These are phyloP conservation scores for Mucor circinelloides DNA, from an alignment of 371 early-diverging fungal species.

Conservation along the genomic window DNA sequence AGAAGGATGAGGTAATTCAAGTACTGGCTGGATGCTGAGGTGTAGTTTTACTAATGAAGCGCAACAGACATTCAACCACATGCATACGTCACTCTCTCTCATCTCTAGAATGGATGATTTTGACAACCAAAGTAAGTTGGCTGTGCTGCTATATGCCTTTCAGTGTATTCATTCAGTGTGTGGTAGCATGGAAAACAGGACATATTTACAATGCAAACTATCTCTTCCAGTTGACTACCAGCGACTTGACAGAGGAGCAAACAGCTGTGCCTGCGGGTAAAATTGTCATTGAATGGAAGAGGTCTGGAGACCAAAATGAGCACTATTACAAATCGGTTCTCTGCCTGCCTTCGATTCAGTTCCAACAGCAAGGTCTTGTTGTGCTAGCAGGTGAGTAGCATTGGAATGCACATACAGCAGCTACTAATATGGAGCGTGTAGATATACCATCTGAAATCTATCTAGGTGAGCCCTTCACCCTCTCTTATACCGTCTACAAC, in stretches of 20 bases:
- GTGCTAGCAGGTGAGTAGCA: conserved; percentile 41
- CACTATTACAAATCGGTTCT: conserved; percentile 31
- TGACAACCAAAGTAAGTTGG: conserved; percentile 25
- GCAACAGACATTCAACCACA: conserved; percentile 1
- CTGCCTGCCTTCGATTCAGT: conserved; percentile 32
- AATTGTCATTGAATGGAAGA: conserved; percentile 43
- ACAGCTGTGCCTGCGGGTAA: conserved; percentile 37
- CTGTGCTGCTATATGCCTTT: not conserved
- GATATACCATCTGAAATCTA: conserved; percentile 55
- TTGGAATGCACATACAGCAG: not conserved
- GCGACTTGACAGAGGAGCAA: conserved; percentile 39
- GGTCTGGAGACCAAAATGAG: conserved; percentile 30
- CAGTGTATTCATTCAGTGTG: not conserved
- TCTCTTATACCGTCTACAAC: conserved; percentile 65
- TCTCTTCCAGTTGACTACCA: conserved; percentile 35
- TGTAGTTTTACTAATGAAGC: not conserved
- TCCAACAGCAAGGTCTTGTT: conserved; percentile 30
- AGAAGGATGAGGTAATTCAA: conserved; percentile 28
- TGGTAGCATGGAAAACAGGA: conserved; percentile 39
- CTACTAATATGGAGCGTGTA: not conserved
- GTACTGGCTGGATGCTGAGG: no score
- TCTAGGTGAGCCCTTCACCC: conserved; percentile 63
- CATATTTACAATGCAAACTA: conserved; percentile 47
- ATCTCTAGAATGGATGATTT: conserved; percentile 27
- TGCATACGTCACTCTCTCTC: conserved; percentile 20